Evolutionary conservation across 495 filamentous ascomycete genomes (phyloP), one percentile per base, ranked within the genome.

Genomic region (Trichoderma parareesei): DNA sequence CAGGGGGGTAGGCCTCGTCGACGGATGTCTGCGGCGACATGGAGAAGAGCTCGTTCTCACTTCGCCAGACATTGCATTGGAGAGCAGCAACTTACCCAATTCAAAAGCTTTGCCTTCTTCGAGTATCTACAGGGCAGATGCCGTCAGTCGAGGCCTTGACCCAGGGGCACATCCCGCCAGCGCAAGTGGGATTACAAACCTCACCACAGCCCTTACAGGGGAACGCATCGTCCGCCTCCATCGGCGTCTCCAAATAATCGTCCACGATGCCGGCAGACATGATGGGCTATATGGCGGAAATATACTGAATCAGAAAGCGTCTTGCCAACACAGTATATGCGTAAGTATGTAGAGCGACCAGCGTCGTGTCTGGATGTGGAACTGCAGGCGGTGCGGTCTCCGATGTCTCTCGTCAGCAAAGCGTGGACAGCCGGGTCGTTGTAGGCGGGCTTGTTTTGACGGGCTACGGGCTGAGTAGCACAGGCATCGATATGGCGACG

Each of bases 81-180:
- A 67, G 35, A 48, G 59, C 37, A 67, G 10, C n/a, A 33, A 84
- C 90, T 70, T 87, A 98, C 93, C 92, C 61, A 98, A 82, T 78
- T 98, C 94, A 71, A 98, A 98, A 55, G 94, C 94, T 77, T 98
- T 98, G 37, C 94, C 94, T 80, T 98, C 94, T 77, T 98, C 94
- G 5, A 98, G 81, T 65, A 98, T 95, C 93, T 95, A 64, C 48
- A 67, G 65, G 48, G 60, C 65, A 66, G 69, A 64, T 71, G 67
- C 68, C 71, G 55, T 70, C 67, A 70, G 68, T 48, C 69, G 67
- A 38, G 65, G 35, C 16, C 38, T 18, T 14, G 33, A 9, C 16
- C 20, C 49, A 65, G 8, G 44, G 55, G 38, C 41, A 35, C 61
- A 46, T 55, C 14, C 53, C 33, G 20, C 27, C 27, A 57, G 53